A percentile compares a stretch with the other conserved stretches of the same genome.
These are phyloP conservation scores for Leersia perrieri DNA, from an alignment of 176 grass and related monocot genomes.

Conservation along the genomic window DNA sequence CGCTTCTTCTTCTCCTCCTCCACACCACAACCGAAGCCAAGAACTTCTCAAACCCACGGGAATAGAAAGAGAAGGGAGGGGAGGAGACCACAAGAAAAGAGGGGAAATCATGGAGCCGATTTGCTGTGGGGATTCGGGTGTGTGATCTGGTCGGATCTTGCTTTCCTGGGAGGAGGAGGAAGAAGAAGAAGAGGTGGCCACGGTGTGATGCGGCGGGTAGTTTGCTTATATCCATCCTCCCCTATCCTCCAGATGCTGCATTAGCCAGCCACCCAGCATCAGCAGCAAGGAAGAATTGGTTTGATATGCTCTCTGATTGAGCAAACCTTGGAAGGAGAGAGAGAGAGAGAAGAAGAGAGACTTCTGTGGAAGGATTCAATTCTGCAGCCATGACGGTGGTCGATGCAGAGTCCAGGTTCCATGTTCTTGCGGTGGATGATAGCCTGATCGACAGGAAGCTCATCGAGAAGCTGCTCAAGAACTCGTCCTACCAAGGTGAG, in stretches of 20 bases:
- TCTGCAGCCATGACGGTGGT: constrained; percentile 42
- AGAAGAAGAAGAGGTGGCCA: not conserved
- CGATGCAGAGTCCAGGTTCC: constrained; percentile 62
- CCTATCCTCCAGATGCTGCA: constrained; percentile 28
- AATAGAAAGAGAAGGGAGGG: not conserved
- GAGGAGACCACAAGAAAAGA: constrained; percentile 31
- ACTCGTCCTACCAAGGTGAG: constrained; percentile 89
- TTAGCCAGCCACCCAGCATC: constrained; percentile 28
- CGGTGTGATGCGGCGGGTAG: constrained; percentile 23
- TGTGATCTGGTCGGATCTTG: constrained; percentile 81
- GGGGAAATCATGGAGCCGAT: constrained; percentile 59
- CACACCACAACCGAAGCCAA: constrained; percentile 23
- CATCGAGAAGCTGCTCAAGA: constrained; percentile 89
- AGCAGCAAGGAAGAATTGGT: not conserved
- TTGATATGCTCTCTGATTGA: not conserved
- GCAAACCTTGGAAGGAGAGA: not conserved
- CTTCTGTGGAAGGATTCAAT: not conserved
- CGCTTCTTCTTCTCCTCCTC: not conserved
- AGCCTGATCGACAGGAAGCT: constrained; percentile 98
- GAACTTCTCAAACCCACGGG: constrained; percentile 6
- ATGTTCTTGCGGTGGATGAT: constrained; percentile 91
- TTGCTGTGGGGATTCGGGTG: constrained; percentile 67
- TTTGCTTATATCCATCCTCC: constrained; percentile 20
- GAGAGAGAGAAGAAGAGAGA: not conserved
- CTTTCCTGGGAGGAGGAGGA: constrained; percentile 40